Evolutionary conservation across 441 rosid species (phyloP).

Genomic region (Gossypium lobatum): DNA sequence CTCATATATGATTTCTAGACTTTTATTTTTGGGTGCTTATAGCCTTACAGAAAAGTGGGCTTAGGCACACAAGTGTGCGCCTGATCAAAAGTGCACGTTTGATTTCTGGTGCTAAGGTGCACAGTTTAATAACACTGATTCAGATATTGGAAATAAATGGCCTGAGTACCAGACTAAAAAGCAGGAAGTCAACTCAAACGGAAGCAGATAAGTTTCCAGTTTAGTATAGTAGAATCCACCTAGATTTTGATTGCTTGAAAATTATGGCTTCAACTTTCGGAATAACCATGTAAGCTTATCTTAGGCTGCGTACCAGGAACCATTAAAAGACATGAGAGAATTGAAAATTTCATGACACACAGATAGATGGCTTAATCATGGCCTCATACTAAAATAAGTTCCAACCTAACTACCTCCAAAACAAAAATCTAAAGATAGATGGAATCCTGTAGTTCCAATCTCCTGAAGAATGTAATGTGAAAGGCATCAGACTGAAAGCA

Average conservation of each 20-base stretch:
- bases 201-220: neutral
- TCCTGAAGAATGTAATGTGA: neutral
- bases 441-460: neutral
- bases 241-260: neutral
- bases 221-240: neutral
- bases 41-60: neutral
- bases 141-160: neutral
- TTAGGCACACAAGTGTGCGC: too few relatives aligned
- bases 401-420: neutral
- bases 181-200: neutral
- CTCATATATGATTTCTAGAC: neutral
- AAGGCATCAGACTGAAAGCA: neutral
- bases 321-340: neutral
- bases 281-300: neutral
- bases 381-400: neutral
- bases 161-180: neutral
- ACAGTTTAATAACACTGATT: neutral
- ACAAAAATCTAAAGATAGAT: neutral
- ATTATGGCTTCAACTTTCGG: neutral
- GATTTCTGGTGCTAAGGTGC: neutral
- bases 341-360: neutral
- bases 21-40: neutral
- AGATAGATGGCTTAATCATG: neutral
- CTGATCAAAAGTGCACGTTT: too few relatives aligned
- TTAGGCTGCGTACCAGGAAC: neutral